Conservation (phyloP, 768 basidiomycete species). For the Cyathus striatus region DNA sequence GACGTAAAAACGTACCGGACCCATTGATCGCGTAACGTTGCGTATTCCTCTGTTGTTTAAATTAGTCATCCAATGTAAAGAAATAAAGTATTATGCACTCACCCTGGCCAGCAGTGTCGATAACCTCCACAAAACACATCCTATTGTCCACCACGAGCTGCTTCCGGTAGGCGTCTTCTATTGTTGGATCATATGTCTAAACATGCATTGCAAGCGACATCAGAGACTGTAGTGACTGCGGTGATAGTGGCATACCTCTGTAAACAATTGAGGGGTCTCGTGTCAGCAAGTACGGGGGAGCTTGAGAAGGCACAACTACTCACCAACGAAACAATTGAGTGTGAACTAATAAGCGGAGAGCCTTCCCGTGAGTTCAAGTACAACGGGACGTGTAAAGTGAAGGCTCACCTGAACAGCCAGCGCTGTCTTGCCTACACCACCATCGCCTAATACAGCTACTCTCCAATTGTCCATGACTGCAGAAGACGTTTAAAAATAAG, state of each 20-base stretch:
- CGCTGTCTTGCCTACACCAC: conserved; percentile 96
- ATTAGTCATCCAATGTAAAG: conserved; percentile 9
- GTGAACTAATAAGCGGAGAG: conserved; percentile 64
- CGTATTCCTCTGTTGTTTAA: conserved; percentile 78
- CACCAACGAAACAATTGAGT: conserved; percentile 93
- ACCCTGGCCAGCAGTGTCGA: conserved; percentile 98
- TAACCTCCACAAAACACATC: conserved; percentile 94
- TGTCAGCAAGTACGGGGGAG: too few relatives aligned
- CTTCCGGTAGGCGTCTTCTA: conserved; percentile 97
- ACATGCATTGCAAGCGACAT: conserved; percentile 11
- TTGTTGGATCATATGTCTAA: conserved; percentile 96
- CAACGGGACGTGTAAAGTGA: conserved; percentile 3
- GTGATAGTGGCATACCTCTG: too few relatives aligned
- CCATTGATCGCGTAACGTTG: conserved; percentile 96
- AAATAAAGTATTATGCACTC: conserved; percentile 17
- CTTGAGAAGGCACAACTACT: conserved; percentile 20
- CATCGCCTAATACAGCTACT: conserved; percentile 93
- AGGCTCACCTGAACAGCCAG: conserved; percentile 84
- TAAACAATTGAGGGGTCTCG: too few relatives aligned
- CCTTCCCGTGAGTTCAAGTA: too few relatives aligned
- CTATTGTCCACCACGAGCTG: conserved; percentile 91
- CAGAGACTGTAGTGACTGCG: too few relatives aligned
- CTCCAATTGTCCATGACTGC: conserved; percentile 83
- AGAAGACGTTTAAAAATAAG: neutral
- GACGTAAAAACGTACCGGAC: conserved; percentile 66